Conservation (phyloP, 2,329 filamentous ascomycete genomes). For the Hansfordia pulvinata region DNA sequence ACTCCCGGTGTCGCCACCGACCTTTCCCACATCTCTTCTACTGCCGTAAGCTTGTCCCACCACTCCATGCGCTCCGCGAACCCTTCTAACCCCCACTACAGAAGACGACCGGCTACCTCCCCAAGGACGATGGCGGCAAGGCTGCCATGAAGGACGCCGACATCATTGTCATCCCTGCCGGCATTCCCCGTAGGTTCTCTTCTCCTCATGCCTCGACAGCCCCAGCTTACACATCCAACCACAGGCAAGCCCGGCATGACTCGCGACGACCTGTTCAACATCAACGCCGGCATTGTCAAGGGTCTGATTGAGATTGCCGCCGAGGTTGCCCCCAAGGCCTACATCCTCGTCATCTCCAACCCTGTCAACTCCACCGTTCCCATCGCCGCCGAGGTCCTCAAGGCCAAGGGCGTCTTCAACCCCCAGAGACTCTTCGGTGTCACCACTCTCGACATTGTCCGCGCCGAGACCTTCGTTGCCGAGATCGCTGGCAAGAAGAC, state of each 20-base stretch:
- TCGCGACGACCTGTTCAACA: constrained; percentile 98
- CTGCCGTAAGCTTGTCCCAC: constrained; percentile 42
- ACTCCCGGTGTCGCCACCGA: constrained; percentile 92
- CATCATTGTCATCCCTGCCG: constrained; percentile 92
- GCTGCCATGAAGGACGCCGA: constrained; percentile 83
- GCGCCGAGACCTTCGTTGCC: constrained; percentile 91
- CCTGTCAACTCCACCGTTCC: constrained; percentile 98
- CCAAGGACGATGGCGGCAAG: constrained; percentile 74
- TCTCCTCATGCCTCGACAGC: constrained; percentile 1
- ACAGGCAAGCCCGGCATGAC: constrained; percentile 98
- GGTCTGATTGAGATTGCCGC: constrained; percentile 81
- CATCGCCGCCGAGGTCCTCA: constrained; percentile 93
- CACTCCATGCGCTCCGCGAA: constrained; percentile 1
- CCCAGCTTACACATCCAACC: constrained; percentile 11
- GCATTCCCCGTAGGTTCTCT: constrained; percentile 72
- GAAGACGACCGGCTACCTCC: constrained; percentile 82
- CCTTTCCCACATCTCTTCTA: constrained; percentile 91
- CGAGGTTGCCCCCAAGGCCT: constrained; percentile 82
- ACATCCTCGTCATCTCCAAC: constrained; percentile 95
- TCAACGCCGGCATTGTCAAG: constrained; percentile 97
- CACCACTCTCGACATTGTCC: constrained; percentile 95
- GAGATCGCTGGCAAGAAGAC: constrained; percentile 71
- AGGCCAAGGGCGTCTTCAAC: constrained; percentile 86
- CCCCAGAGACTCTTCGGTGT: constrained; percentile 94
- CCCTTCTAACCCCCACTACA: constrained; percentile 26